Evolutionary conservation across 1,139 yeast species (phyloP), one percentile per base, ranked within the genome.

Genomic region (Hansenula lynferdii): DNA sequence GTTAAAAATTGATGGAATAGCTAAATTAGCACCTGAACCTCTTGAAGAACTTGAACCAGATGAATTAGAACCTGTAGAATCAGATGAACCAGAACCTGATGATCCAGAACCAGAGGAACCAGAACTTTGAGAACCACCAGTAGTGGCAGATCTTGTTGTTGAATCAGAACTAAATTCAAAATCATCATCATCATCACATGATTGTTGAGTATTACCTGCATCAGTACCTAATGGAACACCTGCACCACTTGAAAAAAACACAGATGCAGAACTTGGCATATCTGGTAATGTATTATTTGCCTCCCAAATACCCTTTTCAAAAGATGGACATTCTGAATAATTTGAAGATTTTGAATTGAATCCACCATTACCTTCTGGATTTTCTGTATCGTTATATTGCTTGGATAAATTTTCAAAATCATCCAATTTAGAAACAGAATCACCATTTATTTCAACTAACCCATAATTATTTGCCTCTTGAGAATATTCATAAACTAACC

Each of bases 151-250:
- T n/a, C 38, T 35, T 14, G 39, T 29, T n/a, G 27, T 27, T 15
- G 45, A 34, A 22, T 38, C 20, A 2, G 50, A 28, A 8, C 51
- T 17, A 5, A 49, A 33, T 5, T 37, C 63, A 37, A 60, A 65
- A 31, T 69, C 70, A 43, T 69, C 75, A 42, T 73, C 77, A 20
- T 57, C 67, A 47, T 75, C 66, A 57, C 92, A 83, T n/a, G 73
- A 69, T 58, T 74, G 69, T 65, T 86, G 94, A 28, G 96, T 89
- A 46, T 73, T 67, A 24, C 84, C 65, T 23, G 67, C 85, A 36
- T 76, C 70, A 37, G 87, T 79, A n/a, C 97, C 97, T 47, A 67
- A 67, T 31, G 95, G 86, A 42, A 64, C 64, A 37, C 96, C 95
- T 34, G 95, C 90, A 47, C 86, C 95, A 28, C 77, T 72, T 37